Conservation (phyloP, 2,329 filamentous ascomycete genomes). For the Fusarium avenaceum region DNA sequence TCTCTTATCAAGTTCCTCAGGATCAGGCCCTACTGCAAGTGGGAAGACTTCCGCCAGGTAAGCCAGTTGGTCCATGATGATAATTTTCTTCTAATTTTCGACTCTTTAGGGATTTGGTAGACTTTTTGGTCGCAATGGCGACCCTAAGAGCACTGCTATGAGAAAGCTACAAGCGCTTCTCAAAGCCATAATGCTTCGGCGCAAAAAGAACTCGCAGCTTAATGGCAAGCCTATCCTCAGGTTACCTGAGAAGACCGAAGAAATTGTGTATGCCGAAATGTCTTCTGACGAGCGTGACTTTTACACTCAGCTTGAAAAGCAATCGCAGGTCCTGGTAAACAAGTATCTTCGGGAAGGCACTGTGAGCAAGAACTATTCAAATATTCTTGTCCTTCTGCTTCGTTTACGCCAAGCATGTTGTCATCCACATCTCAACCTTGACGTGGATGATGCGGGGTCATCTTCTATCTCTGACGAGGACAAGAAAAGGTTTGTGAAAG, state of each 20-base stretch:
- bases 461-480: conserved; percentile 60
- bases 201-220: conserved; percentile 83
- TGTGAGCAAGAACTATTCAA: conserved; percentile 78
- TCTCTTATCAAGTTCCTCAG: conserved; percentile 82
- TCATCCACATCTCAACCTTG: conserved; percentile 51
- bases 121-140: conserved; percentile 55
- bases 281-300: conserved; percentile 79
- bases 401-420: conserved; percentile 81
- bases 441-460: conserved; percentile 53
- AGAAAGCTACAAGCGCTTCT: conserved; percentile 78
- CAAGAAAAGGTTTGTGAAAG: conserved; percentile 72
- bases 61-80: conserved; percentile 40
- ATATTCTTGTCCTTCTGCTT: conserved; percentile 83
- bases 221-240: conserved; percentile 85
- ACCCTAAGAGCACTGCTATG: conserved; percentile 75
- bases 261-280: conserved; percentile 80
- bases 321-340: conserved; percentile 79
- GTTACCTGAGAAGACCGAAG: conserved; percentile 81
- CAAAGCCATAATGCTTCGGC: conserved; percentile 83
- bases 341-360: conserved; percentile 78
- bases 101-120: conserved; percentile 57
- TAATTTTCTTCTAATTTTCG: conserved; percentile 3
- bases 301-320: conserved; percentile 79
- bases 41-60: conserved; percentile 71
- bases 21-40: conserved; percentile 80